Evolutionary conservation across 495 filamentous ascomycete species (phyloP).

Genomic region (Penicillium bovifimosum): DNA sequence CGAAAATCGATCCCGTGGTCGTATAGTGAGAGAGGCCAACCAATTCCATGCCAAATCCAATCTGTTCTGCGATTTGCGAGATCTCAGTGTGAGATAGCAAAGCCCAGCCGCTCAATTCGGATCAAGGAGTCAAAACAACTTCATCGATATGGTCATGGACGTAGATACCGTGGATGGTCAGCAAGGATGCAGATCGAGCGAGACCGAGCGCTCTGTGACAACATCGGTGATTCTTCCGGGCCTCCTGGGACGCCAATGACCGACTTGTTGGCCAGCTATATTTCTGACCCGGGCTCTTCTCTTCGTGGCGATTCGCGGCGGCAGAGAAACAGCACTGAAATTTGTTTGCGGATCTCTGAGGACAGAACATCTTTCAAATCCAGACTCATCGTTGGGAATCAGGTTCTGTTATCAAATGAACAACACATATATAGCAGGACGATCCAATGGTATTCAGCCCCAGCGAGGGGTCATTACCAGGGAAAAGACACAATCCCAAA

Average conservation of each 20-base stretch:
- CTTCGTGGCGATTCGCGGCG: background rate
- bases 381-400: background rate
- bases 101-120: background rate
- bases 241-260: slow-evolving; percentile 38
- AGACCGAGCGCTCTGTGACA: background rate
- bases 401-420: background rate
- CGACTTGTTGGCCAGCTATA: slow-evolving; percentile 23
- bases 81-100: background rate
- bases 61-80: background rate
- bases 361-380: background rate
- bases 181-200: slow-evolving; percentile 34
- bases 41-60: slow-evolving; percentile 1
- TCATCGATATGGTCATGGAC: background rate
- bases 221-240: slow-evolving; percentile 17
- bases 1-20: background rate
- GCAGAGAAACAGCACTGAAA: background rate
- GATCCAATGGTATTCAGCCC: slow-evolving; percentile 10
- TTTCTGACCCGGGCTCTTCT: slow-evolving; percentile 15
- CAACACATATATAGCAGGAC: background rate
- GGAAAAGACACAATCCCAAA: background rate
- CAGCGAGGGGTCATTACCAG: background rate
- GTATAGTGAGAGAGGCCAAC: background rate
- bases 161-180: slow-evolving; percentile 35
- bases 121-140: background rate
- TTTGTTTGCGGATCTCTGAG: background rate